Base-by-base conservation (phyloP, 2,329 filamentous ascomycete species). In the Helicocarpus griseus region DNA sequence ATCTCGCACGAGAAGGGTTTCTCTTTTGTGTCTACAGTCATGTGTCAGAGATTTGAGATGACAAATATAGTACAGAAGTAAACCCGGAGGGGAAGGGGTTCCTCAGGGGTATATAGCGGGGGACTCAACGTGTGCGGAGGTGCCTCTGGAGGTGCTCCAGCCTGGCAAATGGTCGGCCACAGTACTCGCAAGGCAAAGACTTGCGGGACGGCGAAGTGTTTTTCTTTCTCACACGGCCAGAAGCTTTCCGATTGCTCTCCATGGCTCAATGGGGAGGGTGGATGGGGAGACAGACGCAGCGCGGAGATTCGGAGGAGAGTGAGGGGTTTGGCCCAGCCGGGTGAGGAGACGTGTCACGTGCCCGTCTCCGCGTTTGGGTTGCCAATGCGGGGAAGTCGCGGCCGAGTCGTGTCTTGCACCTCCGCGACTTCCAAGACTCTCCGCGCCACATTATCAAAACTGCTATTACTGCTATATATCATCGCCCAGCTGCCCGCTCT, bases 71-170 rank as follows among this genome's bases (percentile, higher is more conserved):
- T 54, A 48, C 52, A 48, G 21, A 31, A 29, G 31, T 28, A 55
- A 33, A 24, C 19, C 36, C 26, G 8, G 38, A 40, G 24, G 28
- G 17, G 24, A 39, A 45, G 26, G 39, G n/a, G n/a, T n/a, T n/a
- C 6, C 24, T 13, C 24, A 29, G 22, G 41, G 49, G 26, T 26
- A 13, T 26, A 51, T 51, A 51, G 39, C 48, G 65, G 64, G 65
- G 63, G 65, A 68, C 68, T 70, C 68, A 69, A 72, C 69, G 72
- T 57, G 72, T 75, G 65, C 72, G 70, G 66, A 74, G 71, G 69
- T 75, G 72, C 58, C 72, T 68, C 68, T 75, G 72, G 61, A 75
- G 71, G 65, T 75, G 72, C 63, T 75, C 72, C 56, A 75, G 60
- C 48, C 72, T 69, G 51, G 71, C 72, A 61, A 75, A 75, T 36